Evolutionary conservation across 768 basidiomycete species (phyloP).

Genomic region (Phylloporus rhodoxanthus): DNA sequence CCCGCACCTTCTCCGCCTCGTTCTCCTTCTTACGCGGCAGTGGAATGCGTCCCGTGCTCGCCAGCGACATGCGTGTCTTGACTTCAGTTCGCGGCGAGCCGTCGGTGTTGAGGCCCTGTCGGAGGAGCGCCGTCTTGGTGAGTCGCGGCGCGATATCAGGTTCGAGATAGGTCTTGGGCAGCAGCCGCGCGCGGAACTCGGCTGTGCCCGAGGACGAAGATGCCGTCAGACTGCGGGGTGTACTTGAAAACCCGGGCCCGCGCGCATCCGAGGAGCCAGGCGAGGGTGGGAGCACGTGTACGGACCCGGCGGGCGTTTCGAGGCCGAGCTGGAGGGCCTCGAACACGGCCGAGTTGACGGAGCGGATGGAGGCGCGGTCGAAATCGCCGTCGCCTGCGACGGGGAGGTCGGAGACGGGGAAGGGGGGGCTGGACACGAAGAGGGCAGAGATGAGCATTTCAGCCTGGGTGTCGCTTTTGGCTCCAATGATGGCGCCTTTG

Average conservation of each 20-base stretch:
- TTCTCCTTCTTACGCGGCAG: conserved; percentile 26
- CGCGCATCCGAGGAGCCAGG: conserved; percentile 22
- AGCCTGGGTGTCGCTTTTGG: conserved; percentile 58
- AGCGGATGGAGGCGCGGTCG: conserved; percentile 34
- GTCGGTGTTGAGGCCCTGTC: conserved; percentile 52
- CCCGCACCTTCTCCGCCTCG: conserved; percentile 45
- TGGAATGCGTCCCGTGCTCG: conserved; percentile 32
- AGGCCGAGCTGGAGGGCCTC: conserved; percentile 36
- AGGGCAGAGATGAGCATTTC: conserved; percentile 74
- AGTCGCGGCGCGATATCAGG: conserved; percentile 76
- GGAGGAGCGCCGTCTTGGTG: conserved; percentile 67
- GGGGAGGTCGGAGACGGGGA: conserved; percentile 62
- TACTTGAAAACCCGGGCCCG: conserved; percentile 16
- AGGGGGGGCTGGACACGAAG: conserved; percentile 80
- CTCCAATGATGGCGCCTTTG: conserved; percentile 61
- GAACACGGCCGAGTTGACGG: conserved; percentile 44
- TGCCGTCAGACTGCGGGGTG: conserved; percentile 27
- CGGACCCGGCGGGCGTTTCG: conserved; percentile 38
- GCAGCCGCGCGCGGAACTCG: conserved; percentile 58
- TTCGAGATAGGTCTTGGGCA: conserved; percentile 53
- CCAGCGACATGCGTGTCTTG: conserved; percentile 28
- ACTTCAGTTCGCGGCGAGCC: conserved; percentile 14
- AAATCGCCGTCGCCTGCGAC: conserved; percentile 33
- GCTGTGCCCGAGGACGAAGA: conserved; percentile 42
- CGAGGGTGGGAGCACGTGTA: conserved; percentile 38